Evolutionary conservation across 169 alveolate genomes (phyloP).

Genomic region (Plasmodium sp.): DNA sequence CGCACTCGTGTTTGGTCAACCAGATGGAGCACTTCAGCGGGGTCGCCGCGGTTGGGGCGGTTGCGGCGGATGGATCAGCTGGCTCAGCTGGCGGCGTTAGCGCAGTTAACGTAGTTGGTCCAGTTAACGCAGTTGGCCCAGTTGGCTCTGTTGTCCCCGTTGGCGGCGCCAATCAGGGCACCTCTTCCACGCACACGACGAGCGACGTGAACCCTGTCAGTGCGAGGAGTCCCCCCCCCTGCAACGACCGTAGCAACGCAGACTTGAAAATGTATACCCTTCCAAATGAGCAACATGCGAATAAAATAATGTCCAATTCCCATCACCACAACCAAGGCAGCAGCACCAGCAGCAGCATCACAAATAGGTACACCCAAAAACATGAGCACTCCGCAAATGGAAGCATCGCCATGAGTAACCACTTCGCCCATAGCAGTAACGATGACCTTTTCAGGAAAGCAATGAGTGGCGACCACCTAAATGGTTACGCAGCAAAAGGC

Average conservation of each 20-base stretch:
- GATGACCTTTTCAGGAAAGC: background rate
- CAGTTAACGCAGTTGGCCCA: too few relatives aligned
- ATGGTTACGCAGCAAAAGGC: background rate
- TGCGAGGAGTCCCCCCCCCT: background rate
- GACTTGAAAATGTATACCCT: background rate
- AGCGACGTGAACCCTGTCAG: background rate
- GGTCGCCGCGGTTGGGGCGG: background rate
- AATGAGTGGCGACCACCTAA: background rate
- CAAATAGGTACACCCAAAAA: background rate
- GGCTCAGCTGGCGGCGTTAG: background rate
- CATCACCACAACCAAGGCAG: background rate
- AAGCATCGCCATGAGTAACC: background rate
- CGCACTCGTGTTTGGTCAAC: constrained; percentile 76
- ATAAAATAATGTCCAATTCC: background rate
- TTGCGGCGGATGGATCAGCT: background rate
- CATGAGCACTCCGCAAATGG: background rate
- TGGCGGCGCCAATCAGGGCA: background rate
- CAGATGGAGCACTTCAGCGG: constrained; percentile 20
- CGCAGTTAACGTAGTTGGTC: too few relatives aligned
- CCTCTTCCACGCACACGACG: background rate
- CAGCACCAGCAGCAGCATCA: background rate
- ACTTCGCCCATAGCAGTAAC: background rate
- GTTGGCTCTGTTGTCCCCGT: background rate
- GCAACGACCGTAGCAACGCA: background rate
- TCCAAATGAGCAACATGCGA: background rate